Evolutionary conservation across 306 rosid species (phyloP), one percentile per base, ranked within the genome.

Genomic region (Styphnolobium japonicum): DNA sequence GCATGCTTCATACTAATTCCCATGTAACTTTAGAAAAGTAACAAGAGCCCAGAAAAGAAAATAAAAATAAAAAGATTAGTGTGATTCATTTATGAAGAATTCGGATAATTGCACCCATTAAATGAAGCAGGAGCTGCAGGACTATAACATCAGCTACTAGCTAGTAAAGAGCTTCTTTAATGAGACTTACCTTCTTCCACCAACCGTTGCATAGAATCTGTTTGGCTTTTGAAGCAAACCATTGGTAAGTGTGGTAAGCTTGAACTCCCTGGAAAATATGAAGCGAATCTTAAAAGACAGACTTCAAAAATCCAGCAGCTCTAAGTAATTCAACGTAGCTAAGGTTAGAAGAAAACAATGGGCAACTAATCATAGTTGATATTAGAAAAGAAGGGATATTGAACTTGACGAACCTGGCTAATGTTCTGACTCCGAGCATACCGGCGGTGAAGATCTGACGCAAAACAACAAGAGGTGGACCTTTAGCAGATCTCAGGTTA

Each of bases 361-460:
- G 14, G 10, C 9, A 42, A 48, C 5, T 60, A 23, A 21, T 22
- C 6, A 36, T 42, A 75, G 82, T 62, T 62, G 75, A 76, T 46
- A 43, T 37, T 14, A 9, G 43, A 36, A 39, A 72, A 2, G 16
- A 18, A 61, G 10, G 45, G 27, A 34, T 27, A 49, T 34, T 55
- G 48, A 25, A 76, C 19, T 15, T 31, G 70, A 71, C 40, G 5
- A 57, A 90, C 97, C 96, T 89, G 69, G 92, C 86, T 74, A 89
- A 21, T 77, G 89, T 80, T 89, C 86, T 76, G 75, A n/a, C n/a
- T n/a, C n/a, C n/a, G n/a, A 90, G 79, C 96, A 89, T 89, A 8
- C 8, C 79, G 77, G 39, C 55, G 46, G 29, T 61, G 68, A 74
- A 74, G 87, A 82, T 78, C 71, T 16, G 78, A 76, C 22, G 25